Conservation (phyloP, 75 land plant species). For the Selaginella moellendorffii region DNA sequence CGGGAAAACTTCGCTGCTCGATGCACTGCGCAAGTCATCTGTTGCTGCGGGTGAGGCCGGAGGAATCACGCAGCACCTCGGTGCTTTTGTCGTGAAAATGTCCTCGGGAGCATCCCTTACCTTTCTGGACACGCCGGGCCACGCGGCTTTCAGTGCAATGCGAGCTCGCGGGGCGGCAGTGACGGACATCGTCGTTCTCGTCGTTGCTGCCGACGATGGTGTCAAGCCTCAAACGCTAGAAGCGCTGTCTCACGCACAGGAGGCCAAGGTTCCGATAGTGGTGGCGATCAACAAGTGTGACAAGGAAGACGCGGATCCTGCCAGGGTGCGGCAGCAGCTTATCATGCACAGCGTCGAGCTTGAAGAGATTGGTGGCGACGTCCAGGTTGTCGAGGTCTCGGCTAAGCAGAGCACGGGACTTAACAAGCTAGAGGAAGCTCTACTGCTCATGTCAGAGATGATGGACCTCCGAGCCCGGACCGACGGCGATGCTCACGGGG, state of each 20-base stretch:
- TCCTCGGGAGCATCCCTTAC: slow-evolving; percentile 77
- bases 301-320: slow-evolving; percentile 70
- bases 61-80: slow-evolving; percentile 93
- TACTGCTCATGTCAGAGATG: slow-evolving; percentile 79
- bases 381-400: slow-evolving; percentile 85
- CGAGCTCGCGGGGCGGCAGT: slow-evolving; percentile 96
- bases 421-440: slow-evolving; percentile 74
- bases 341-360: slow-evolving; percentile 57
- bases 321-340: slow-evolving; percentile 67
- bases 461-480: slow-evolving; percentile 72
- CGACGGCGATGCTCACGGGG: slow-evolving; percentile 80
- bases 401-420: slow-evolving; percentile 52
- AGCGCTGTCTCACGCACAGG: slow-evolving; percentile 71
- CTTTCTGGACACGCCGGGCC: slow-evolving; percentile 94
- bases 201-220: slow-evolving; percentile 98
- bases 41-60: slow-evolving; percentile 91
- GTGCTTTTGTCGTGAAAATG: slow-evolving; percentile 95
- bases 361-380: slow-evolving; percentile 93
- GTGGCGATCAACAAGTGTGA: slow-evolving; percentile 98
- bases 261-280: slow-evolving; percentile 80
- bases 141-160: slow-evolving; percentile 98
- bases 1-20: slow-evolving; percentile 91
- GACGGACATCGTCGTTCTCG: slow-evolving; percentile 89
- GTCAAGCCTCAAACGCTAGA: slow-evolving; percentile 97
- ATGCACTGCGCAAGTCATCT: slow-evolving; percentile 81